These are phyloP conservation scores for Myochromella boudieri DNA, from an alignment of 768 basidiomycete genomes.

Conservation along the genomic window DNA sequence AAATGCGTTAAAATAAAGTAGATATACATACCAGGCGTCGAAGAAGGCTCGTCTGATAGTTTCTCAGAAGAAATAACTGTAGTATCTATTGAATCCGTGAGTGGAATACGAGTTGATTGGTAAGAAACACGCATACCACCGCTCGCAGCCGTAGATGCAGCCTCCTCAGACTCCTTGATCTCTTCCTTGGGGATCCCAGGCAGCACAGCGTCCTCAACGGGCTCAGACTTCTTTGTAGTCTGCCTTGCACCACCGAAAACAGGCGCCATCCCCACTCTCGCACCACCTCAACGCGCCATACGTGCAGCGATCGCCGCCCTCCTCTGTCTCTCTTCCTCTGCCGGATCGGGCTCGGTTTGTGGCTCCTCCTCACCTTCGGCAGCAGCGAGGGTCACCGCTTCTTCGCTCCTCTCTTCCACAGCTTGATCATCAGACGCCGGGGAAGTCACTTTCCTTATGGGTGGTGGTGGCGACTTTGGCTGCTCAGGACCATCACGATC, in stretches of 20 bases:
- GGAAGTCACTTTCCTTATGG: constrained; percentile 15
- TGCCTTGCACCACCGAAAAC: constrained; percentile 53
- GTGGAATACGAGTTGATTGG: neutral
- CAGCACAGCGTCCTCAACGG: constrained; percentile 27
- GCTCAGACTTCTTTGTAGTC: constrained; percentile 32
- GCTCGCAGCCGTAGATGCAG: neutral
- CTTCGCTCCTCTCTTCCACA: constrained; percentile 17
- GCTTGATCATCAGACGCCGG: constrained; percentile 16
- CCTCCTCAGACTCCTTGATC: constrained; percentile 1
- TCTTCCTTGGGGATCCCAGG: constrained; percentile 10
- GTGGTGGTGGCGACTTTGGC: constrained; percentile 37
- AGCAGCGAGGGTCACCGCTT: constrained; percentile 9
- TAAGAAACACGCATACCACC: constrained; percentile 10
- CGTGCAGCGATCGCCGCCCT: constrained; percentile 88
- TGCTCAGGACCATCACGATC: constrained; percentile 24
- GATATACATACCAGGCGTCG: constrained; percentile 9
- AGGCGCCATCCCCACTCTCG: constrained; percentile 78
- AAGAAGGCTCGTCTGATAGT: constrained; percentile 6
- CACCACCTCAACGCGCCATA: constrained; percentile 91
- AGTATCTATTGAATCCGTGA: constrained; percentile 9
- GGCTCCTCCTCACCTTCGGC: constrained; percentile 31
- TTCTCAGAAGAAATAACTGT: constrained; percentile 2
- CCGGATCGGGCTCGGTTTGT: constrained; percentile 42
- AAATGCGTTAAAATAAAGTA: neutral
- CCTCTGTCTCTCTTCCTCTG: constrained; percentile 74